Evolutionary conservation across 176 grass and related monocot genomes (phyloP).

Genomic region (Hyparrhenia diplandra): DNA sequence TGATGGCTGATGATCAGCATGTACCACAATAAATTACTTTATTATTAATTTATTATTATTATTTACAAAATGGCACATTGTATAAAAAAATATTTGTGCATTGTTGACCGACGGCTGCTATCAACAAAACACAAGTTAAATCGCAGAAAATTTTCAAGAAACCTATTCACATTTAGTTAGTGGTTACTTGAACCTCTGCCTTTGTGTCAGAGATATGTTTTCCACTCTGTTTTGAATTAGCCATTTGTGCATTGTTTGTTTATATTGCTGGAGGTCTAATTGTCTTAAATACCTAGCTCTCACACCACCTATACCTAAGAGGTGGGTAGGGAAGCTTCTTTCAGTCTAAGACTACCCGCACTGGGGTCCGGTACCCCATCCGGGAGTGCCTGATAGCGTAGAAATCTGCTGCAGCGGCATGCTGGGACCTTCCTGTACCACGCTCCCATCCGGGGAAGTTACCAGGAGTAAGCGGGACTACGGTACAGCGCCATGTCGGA

Average conservation of each 20-base stretch:
- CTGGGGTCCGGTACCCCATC: no score
- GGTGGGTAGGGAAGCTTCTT: background rate
- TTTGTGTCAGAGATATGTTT: background rate
- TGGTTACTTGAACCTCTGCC: background rate
- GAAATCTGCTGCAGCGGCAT: no score
- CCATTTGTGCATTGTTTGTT: background rate
- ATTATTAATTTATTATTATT: background rate
- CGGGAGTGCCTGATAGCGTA: no score
- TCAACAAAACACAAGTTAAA: background rate
- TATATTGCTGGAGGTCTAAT: background rate
- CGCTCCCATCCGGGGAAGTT: no score
- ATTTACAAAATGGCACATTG: background rate
- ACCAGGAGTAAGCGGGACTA: no score
- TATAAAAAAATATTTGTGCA: no score
- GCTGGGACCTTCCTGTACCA: no score
- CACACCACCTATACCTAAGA: background rate
- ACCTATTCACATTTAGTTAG: background rate
- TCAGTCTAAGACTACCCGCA: no score
- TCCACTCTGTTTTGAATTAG: background rate
- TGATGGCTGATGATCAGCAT: background rate
- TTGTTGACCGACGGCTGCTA: no score
- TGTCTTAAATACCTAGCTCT: background rate
- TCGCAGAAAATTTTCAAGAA: background rate
- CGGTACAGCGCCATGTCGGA: no score
- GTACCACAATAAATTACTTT: background rate